Conservation (phyloP, 2,329 filamentous ascomycete species). For the Paraphaeosphaeria sporulosa region DNA sequence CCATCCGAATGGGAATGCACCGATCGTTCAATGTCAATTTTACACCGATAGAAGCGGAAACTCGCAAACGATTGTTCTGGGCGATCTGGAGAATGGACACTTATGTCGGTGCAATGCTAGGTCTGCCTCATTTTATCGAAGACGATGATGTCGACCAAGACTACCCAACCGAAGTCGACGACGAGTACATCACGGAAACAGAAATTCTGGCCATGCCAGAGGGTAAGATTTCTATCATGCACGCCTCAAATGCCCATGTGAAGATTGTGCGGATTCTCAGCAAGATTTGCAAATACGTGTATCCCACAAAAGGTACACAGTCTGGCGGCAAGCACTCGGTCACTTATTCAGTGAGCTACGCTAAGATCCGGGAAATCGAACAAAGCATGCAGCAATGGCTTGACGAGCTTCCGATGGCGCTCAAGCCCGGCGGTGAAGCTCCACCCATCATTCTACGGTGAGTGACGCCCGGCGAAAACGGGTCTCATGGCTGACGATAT, state of each 20-base stretch:
- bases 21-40: conserved; percentile 57
- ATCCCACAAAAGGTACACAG: conserved; percentile 64
- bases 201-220: conserved; percentile 63
- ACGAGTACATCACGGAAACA: conserved; percentile 59
- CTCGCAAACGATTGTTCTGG: conserved; percentile 61
- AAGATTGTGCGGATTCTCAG: conserved; percentile 64
- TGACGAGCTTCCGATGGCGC: conserved; percentile 72
- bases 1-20: conserved; percentile 60
- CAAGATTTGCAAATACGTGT: conserved; percentile 70
- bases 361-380: conserved; percentile 70
- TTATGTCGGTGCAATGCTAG: conserved; percentile 61
- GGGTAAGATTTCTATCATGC: conserved; percentile 63
- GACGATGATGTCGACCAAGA: conserved; percentile 61
- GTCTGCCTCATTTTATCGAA: conserved; percentile 57
- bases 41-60: conserved; percentile 58
- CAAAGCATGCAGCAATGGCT: conserved; percentile 69
- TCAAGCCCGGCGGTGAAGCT: conserved; percentile 81
- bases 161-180: conserved; percentile 56
- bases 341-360: conserved; percentile 69
- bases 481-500: conserved; percentile 14
- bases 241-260: conserved; percentile 67
- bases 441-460: conserved; percentile 78
- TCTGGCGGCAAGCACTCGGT: conserved; percentile 50
- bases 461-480: conserved; percentile 39
- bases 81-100: conserved; percentile 60